Evolutionary conservation across 176 grass and related monocot species (phyloP).

Genomic region (Oryza longistaminata): DNA sequence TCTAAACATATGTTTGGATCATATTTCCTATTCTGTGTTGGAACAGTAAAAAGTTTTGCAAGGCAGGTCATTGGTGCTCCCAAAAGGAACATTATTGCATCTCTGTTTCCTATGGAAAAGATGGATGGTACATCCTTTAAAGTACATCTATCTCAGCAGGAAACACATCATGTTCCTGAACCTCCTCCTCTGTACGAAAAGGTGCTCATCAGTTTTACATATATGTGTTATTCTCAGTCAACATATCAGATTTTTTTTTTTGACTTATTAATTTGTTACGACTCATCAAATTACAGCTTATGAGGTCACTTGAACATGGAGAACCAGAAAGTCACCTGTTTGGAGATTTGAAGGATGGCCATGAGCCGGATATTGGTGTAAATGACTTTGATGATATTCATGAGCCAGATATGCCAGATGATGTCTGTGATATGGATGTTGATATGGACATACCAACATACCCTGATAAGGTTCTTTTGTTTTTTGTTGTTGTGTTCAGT

Average conservation of each 20-base stretch:
- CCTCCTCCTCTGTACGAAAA: conserved; percentile 65
- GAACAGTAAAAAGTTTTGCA: conserved; percentile 68
- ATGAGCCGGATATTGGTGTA: conserved; percentile 46
- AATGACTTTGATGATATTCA: conserved; percentile 35
- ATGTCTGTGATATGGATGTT: conserved; percentile 47
- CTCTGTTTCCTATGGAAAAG: conserved; percentile 90
- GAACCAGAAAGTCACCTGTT: conserved; percentile 48
- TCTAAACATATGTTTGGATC: neutral
- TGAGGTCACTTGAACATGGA: conserved; percentile 66
- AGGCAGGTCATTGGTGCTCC: conserved; percentile 35
- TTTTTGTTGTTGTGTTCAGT: neutral
- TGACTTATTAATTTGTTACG: conserved; percentile 9
- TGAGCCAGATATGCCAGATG: conserved; percentile 48
- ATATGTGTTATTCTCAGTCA: conserved; percentile 2
- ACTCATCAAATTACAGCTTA: conserved; percentile 58
- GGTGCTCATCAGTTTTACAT: conserved; percentile 44
- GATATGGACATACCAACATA: conserved; percentile 47
- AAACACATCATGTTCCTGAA: conserved; percentile 47
- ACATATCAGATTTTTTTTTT: neutral
- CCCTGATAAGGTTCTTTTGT: conserved; percentile 47
- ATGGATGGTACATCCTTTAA: conserved; percentile 60
- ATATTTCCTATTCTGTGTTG: conserved; percentile 45
- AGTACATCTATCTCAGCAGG: conserved; percentile 56
- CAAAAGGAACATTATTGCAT: conserved; percentile 48
- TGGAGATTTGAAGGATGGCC: conserved; percentile 48